These are phyloP conservation scores for Solanum paucissectum DNA, from an alignment of 257 asterid species.

Conservation along the genomic window DNA sequence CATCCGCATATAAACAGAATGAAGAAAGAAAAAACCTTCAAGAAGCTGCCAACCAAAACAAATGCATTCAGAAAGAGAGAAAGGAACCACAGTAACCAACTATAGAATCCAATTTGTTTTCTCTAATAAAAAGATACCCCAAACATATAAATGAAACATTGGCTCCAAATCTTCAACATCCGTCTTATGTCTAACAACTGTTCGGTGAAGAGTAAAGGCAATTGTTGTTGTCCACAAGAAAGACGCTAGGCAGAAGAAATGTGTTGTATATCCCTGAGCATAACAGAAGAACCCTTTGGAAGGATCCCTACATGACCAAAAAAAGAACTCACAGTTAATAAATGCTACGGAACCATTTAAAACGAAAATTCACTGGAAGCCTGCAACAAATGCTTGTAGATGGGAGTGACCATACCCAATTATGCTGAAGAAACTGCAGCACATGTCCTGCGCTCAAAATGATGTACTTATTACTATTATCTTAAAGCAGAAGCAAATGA, in stretches of 20 bases:
- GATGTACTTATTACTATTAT: neutral
- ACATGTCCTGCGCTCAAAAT: slow-evolving; percentile 71
- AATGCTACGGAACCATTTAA: neutral
- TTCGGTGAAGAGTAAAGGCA: slow-evolving; percentile 92
- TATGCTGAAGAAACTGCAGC: slow-evolving; percentile 96
- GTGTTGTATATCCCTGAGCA: slow-evolving; percentile 96
- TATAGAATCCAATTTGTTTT: neutral
- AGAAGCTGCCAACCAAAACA: neutral
- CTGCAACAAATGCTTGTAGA: neutral
- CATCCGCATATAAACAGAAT: neutral
- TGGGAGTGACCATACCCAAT: slow-evolving; percentile 52
- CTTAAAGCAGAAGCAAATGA: neutral
- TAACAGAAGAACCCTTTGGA: slow-evolving; percentile 89
- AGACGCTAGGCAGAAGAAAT: slow-evolving; percentile 97
- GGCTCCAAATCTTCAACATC: slow-evolving; percentile 99
- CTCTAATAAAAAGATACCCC: slow-evolving; percentile 54
- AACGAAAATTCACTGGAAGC: neutral
- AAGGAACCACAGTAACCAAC: neutral
- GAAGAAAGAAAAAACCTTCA: neutral
- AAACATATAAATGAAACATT: slow-evolving; percentile 90
- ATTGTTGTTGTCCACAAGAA: slow-evolving; percentile 94
- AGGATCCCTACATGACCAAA: slow-evolving; percentile 71
- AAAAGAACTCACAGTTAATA: neutral
- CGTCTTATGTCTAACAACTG: slow-evolving; percentile 96
- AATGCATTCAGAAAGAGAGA: neutral